Evolutionary conservation across 2,329 filamentous ascomycete genomes (phyloP).

Genomic region (Pseudogymnoascus sp.): DNA sequence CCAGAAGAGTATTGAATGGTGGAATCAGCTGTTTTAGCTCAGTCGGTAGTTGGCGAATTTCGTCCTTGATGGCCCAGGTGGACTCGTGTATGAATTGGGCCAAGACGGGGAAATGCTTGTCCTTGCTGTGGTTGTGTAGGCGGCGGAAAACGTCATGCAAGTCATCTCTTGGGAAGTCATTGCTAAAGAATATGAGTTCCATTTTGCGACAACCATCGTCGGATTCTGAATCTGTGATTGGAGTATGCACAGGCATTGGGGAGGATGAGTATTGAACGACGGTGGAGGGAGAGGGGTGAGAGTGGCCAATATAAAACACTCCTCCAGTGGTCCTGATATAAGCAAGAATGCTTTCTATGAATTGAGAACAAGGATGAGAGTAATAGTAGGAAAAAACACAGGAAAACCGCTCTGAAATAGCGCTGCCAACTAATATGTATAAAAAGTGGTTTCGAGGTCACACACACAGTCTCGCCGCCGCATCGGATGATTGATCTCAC

Average conservation of each 20-base stretch:
- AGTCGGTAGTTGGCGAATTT: slow-evolving; percentile 1
- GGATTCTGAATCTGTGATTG: neutral
- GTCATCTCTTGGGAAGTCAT: neutral
- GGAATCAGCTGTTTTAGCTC: neutral
- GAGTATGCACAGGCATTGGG: neutral
- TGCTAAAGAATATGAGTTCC: neutral
- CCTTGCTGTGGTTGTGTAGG: neutral
- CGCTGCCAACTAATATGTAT: neutral
- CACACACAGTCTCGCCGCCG: neutral
- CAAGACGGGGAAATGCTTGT: neutral
- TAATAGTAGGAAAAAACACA: neutral
- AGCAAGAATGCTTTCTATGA: neutral
- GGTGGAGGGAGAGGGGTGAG: neutral
- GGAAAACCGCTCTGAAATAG: neutral
- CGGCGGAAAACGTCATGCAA: neutral
- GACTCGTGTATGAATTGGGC: neutral
- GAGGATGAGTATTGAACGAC: neutral
- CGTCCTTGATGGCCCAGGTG: neutral
- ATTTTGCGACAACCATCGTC: neutral
- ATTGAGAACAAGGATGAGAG: neutral
- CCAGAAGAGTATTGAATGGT: neutral
- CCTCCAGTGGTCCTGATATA: neutral
- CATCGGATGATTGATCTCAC: neutral
- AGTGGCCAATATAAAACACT: neutral
- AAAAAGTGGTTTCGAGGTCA: neutral